phyloP scores from a whole-genome alignment of 352 stramenopile genomes.

The Blastocystis sp. region DNA sequence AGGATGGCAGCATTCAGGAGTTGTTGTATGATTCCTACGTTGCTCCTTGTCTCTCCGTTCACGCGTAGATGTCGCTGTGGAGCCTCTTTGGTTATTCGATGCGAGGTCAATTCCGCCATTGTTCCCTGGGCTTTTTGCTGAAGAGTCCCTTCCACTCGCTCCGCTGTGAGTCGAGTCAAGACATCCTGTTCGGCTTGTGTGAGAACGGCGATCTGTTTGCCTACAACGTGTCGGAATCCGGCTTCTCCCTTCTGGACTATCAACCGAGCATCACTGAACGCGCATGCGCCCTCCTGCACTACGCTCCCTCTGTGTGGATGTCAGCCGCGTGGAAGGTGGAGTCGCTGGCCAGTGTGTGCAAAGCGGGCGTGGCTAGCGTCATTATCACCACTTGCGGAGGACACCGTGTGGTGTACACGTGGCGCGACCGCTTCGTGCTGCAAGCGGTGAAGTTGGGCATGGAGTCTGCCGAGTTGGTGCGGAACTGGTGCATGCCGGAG shows the following conservation, averaged over 20 bases:
- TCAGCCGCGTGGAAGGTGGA: neutral
- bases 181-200: conserved; percentile 17
- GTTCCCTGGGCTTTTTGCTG: too few species aligned
- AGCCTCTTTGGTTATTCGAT: neutral
- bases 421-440: too few species aligned
- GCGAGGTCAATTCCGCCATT: neutral
- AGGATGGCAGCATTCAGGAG: conserved; percentile 23
- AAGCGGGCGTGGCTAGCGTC: neutral
- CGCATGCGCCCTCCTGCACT: neutral
- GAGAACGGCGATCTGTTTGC: neutral
- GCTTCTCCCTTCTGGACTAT: neutral
- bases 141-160: neutral
- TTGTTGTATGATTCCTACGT: conserved; percentile 2
- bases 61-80: neutral
- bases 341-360: neutral
- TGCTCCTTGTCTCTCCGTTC: neutral
- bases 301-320: neutral
- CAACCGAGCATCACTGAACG: neutral
- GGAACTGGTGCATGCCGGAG: neutral
- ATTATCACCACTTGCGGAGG: neutral
- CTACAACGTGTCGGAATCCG: neutral
- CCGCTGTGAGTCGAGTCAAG: neutral
- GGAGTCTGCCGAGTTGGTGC: neutral
- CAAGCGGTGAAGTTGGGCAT: neutral
- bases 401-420: neutral